Base-by-base conservation (phyloP, 345 rosid genomes). In the Rhodamnia rubescens region DNA sequence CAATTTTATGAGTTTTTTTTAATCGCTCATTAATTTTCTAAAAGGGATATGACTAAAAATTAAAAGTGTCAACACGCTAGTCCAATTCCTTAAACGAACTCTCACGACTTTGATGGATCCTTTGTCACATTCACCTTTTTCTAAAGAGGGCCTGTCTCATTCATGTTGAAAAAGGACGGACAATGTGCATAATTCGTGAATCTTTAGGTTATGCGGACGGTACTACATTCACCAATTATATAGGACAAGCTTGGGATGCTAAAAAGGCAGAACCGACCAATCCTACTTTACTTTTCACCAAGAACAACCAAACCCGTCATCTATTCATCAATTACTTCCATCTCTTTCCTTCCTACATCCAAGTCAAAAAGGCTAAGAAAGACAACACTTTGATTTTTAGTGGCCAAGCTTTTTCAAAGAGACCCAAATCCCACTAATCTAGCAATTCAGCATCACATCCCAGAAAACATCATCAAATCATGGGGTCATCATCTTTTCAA, bases 401-500 rank as follows among this genome's bases (percentile, higher is more conserved):
- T 50, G 86, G 44, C 18, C 47, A 56, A 57, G 90, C 85, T 88
- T 80, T 61, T 87, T 74, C 69, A 36, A 69, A 32, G 80, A 47
- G 80, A 69, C 80, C 80, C 80, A 69, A 69, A 69, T 69, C 80
- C 80, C 80, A 36, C 80, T 69, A 69, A 69, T 69, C 21, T 2
- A 36, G 47, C 80, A 69, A 69, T 36, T 36, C 47, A 69, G 47
- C 80, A 69, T 47, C 59, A 53, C 85, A 84, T 52, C 58, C 3
- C 11, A 50, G 10, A 50, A 50, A 50, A 55, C 69, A 74, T 24
- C 53, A 7, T 51, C 16, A 36, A 9, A 57, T 57, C 22, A 29
- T 2, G 40, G 11, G 32, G 40, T 24, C 55, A 78, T 82, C 80
- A 92, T 82, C 90, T 95, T 95, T 74, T 94, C 98, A 2, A 97